Evolutionary conservation across 768 basidiomycete genomes (phyloP).

Genomic region (Clavaria fumosa): DNA sequence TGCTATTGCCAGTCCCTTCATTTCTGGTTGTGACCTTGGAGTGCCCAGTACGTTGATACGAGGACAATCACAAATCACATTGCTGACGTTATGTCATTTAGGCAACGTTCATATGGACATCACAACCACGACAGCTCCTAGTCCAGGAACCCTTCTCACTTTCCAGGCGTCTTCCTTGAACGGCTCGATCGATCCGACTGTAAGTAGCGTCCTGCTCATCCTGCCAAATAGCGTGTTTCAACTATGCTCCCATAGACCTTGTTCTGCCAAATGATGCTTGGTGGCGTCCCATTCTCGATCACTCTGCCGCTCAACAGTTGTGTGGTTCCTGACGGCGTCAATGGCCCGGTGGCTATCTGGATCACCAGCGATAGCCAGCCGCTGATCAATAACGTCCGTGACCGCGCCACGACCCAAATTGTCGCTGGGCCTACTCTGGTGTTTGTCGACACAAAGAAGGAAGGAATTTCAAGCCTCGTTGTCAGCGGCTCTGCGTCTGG

Average conservation of each 20-base stretch:
- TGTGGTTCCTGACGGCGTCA: conserved; percentile 46
- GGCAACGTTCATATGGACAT: too few species aligned
- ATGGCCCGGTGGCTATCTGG: conserved; percentile 63
- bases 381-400: conserved; percentile 41
- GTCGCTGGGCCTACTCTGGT: conserved; percentile 59
- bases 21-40: conserved; percentile 52
- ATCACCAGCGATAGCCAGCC: conserved; percentile 51
- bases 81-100: too few species aligned
- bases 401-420: conserved; percentile 36
- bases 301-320: conserved; percentile 45
- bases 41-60: too few species aligned
- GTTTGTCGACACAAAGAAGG: conserved; percentile 37
- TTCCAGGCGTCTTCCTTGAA: too few species aligned
- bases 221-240: conserved; percentile 3
- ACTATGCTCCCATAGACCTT: conserved; percentile 27
- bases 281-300: conserved; percentile 39
- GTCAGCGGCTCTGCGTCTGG: not conserved
- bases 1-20: conserved; percentile 50
- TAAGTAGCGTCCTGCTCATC: not conserved
- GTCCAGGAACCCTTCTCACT: too few species aligned
- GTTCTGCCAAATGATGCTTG: conserved; percentile 66
- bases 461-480: not conserved
- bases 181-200: not conserved
- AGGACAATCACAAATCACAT: too few species aligned
- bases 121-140: too few species aligned